Evolutionary conservation across 225 moss, liverwort and hornwort species (phyloP), one percentile per base, ranked within the genome.

Genomic region (Rhytidiadelphus loreus): DNA sequence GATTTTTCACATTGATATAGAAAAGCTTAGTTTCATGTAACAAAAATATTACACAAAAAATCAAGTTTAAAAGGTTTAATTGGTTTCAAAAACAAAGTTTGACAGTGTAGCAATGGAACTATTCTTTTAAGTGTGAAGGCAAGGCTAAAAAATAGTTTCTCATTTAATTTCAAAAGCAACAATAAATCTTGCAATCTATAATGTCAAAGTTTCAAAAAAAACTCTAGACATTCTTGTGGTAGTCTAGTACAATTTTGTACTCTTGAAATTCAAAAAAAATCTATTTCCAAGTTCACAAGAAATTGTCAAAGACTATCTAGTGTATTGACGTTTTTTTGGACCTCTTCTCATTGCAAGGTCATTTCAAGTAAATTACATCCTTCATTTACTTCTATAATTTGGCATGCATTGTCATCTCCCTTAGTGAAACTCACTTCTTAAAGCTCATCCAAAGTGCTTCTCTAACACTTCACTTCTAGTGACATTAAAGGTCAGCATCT

Each of bases 71-170:
- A 13, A 39, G 13, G 22, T 7, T 23, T 7, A 13, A 13, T 24
- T 39, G 1, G 2, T 1, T 4, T 13, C 12, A 2, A 23, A 41
- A 70, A 69, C 4, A 24, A 70, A 70, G 5, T 41, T 69, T 24
- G 8, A 39, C 5, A 14, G 4, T 24, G 2, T 19, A 35, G 19
- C 10, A 64, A 7, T 64, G 19, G 10, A 64, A 64, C 33, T 35
- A 10, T 35, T 35, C 0, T 35, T 19, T 5, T 35, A 35, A 33
- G 35, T 35, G 0, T 35, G 9, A 9, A 5, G 3, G 5, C 1
- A 64, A 6, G 35, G 3, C 19, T 1, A 0, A 39, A 24, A 70
- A 41, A 14, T 24, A 25, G 4, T 70, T 24, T 69, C 7, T 68
- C 13, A 69, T 41, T 8, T 69, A 24, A n/a, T 2, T 68, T 68